These are phyloP conservation scores for Thermomucor indicae-seudaticae DNA, from an alignment of 371 early-diverging fungal genomes.

Conservation along the genomic window DNA sequence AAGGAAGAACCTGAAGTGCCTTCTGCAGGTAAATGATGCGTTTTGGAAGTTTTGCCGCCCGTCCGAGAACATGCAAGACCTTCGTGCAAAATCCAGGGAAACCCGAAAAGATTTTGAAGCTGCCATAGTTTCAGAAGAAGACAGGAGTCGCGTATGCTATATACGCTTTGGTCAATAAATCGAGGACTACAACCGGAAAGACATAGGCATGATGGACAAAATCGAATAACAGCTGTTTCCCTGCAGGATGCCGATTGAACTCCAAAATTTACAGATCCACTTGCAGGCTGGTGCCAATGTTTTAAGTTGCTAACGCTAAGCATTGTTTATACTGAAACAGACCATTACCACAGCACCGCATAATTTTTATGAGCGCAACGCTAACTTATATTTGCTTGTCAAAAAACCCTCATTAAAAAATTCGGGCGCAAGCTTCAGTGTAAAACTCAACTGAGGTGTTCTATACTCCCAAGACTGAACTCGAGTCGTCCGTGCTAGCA, in stretches of 20 bases:
- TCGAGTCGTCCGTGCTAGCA: no score
- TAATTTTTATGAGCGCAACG: no score
- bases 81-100: not conserved
- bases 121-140: not conserved
- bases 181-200: not conserved
- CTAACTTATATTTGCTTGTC: no score
- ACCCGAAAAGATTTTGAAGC: not conserved
- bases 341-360: no score
- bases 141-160: not conserved
- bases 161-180: not conserved
- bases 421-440: no score
- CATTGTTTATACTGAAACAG: no score
- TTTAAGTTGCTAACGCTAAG: no score
- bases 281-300: not conserved
- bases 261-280: not conserved
- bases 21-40: constrained; percentile 7
- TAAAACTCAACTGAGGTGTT: no score
- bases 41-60: constrained; percentile 10
- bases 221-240: not conserved
- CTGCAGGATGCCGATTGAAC: not conserved
- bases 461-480: no score
- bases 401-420: no score
- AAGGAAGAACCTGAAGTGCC: constrained; percentile 5
- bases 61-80: not conserved
- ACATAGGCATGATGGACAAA: not conserved